Evolutionary conservation across 2,329 filamentous ascomycete species (phyloP), one percentile per base, ranked within the genome.

Genomic region (Immersiporthe knoxdaviesiana): DNA sequence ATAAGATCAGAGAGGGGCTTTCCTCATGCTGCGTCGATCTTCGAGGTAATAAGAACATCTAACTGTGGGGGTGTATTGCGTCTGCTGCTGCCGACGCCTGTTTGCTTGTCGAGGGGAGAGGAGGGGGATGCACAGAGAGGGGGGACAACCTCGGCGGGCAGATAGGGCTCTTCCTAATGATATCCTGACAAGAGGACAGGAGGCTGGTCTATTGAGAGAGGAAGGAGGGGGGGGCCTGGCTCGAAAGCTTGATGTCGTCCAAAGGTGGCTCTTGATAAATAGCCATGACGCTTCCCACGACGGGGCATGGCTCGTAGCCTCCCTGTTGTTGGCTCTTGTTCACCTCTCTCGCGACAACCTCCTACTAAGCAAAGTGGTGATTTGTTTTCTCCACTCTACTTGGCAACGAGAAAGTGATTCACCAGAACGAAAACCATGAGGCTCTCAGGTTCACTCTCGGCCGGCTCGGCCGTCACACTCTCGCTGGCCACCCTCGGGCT

Each of bases 401-500:
- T 56, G 24, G 52, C 24, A 56, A 56, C 52, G 52, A 56, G 24
- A 54, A 54, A 54, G 50, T 54, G 50, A 54, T 30, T 30, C 44
- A 21, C 11, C 7, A 24, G 37, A 39, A 37, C 2, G 18, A 67
- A 39, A 67, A 39, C 12, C 16, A 71, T 71, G 69, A 71, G 60
- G 39, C 41, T 69, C 18, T 60, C 54, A 4, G 30, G 24, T 6
- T 44, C n/a, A 1, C 4, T 27, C 5, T 39, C 60, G 35, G 30
- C 41, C 52, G n/a, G 52, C 65, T 66, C 67, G 44, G 67, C 64
- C 32, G 39, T 69, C 16, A 59, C 52, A 21, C 24, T 67, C n/a
- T 50, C 21, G 11, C 41, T 68, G 58, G n/a, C 61, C 32, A 41
- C 61, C 27, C 60, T 76, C n/a, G 72, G 70, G 50, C 63, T 70